Conservation (phyloP, 495 filamentous ascomycete species). For the Daldinia concentrica region DNA sequence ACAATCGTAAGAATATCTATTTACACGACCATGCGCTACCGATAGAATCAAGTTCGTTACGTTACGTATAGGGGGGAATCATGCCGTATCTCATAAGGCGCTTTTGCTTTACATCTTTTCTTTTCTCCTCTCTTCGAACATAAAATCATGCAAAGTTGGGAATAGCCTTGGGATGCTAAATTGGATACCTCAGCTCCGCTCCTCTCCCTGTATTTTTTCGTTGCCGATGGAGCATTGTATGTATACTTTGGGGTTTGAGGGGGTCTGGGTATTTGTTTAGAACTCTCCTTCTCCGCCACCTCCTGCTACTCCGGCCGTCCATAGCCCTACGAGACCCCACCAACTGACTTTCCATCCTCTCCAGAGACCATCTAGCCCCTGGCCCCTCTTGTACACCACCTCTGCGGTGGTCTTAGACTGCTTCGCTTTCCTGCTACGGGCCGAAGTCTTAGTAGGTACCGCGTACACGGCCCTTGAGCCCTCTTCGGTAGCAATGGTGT, state of each 20-base stretch:
- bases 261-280: slow-evolving; percentile 23
- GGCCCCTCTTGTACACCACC: slow-evolving; percentile 69
- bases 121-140: slow-evolving; percentile 11
- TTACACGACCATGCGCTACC: slow-evolving; percentile 3
- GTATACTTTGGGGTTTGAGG: neutral
- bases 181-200: neutral
- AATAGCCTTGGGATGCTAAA: slow-evolving; percentile 1
- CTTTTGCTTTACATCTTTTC: slow-evolving; percentile 27
- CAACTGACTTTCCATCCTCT: slow-evolving; percentile 94
- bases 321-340: slow-evolving; percentile 92
- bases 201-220: neutral
- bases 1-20: slow-evolving; percentile 15
- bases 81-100: slow-evolving; percentile 47
- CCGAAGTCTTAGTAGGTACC: slow-evolving; percentile 46
- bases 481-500: slow-evolving; percentile 84
- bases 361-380: slow-evolving; percentile 86
- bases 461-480: slow-evolving; percentile 59
- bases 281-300: slow-evolving; percentile 61
- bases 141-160: slow-evolving; percentile 30
- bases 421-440: slow-evolving; percentile 46
- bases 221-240: neutral
- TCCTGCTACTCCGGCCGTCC: slow-evolving; percentile 62
- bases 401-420: slow-evolving; percentile 50
- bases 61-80: slow-evolving; percentile 44
- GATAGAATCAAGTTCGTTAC: slow-evolving; percentile 32